These are phyloP conservation scores for Musa troglodytarum DNA, from an alignment of 176 grass and related monocot species.

Conservation along the genomic window DNA sequence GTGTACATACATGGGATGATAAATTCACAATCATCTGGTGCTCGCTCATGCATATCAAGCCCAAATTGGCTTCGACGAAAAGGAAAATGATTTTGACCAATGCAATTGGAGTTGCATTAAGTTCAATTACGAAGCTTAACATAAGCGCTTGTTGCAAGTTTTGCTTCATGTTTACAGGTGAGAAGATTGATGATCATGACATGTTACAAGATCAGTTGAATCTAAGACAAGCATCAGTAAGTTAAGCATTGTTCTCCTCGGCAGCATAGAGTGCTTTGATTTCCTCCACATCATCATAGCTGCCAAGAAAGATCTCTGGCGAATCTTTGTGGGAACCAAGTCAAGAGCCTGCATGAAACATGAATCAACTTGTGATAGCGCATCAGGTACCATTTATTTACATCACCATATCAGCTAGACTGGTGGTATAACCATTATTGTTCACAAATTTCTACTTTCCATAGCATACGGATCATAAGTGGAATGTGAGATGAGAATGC, in stretches of 20 bases:
- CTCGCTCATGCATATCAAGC: no score
- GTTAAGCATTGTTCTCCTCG: conserved; percentile 23
- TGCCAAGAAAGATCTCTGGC: conserved; percentile 87
- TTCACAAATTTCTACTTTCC: neutral
- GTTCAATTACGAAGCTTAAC: no score
- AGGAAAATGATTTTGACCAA: no score
- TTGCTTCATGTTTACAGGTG: neutral
- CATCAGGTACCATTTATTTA: neutral
- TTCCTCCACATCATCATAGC: conserved; percentile 82
- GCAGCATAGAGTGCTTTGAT: conserved; percentile 80
- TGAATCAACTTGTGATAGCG: neutral
- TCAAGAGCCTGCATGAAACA: conserved; percentile 61
- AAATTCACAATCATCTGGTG: no score
- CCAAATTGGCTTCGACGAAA: no score
- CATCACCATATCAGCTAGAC: neutral
- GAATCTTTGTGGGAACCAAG: conserved; percentile 75
- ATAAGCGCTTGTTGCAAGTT: no score
- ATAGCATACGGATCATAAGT: no score
- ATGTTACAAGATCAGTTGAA: no score
- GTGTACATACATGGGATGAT: no score
- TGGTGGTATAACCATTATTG: neutral
- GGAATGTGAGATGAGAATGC: no score
- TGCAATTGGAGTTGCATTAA: no score
- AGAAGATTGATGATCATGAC: neutral
- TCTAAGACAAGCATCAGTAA: neutral